These are phyloP conservation scores for Panus rudis DNA, from an alignment of 768 basidiomycete species.

Conservation along the genomic window DNA sequence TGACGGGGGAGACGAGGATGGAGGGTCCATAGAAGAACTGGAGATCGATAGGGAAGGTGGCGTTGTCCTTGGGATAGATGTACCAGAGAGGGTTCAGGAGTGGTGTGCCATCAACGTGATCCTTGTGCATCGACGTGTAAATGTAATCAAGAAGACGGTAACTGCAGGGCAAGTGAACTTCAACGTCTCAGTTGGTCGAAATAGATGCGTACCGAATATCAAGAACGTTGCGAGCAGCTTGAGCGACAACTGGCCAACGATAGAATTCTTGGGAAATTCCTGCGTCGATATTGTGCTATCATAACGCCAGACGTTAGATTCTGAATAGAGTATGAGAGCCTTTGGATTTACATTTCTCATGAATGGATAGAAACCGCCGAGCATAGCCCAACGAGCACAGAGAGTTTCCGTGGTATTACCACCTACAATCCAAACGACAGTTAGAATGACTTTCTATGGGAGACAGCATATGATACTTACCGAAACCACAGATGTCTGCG, in stretches of 20 bases:
- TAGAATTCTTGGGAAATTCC: slow-evolving; percentile 63
- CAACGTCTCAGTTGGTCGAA: not conserved
- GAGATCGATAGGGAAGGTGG: slow-evolving; percentile 53
- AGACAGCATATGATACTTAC: slow-evolving; percentile 28
- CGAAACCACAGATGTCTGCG: slow-evolving; percentile 65
- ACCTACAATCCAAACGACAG: slow-evolving; percentile 26
- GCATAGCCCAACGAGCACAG: slow-evolving; percentile 70
- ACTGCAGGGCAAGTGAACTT: slow-evolving; percentile 22
- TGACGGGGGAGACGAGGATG: slow-evolving; percentile 64
- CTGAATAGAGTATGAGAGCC: slow-evolving; percentile 9
- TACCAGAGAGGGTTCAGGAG: slow-evolving; percentile 60
- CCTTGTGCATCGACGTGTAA: slow-evolving; percentile 63
- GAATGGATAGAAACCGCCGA: slow-evolving; percentile 76
- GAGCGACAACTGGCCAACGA: slow-evolving; percentile 48
- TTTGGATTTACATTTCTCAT: slow-evolving; percentile 65
- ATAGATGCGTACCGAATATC: slow-evolving; percentile 44
- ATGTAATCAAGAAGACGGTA: slow-evolving; percentile 67
- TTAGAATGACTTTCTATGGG: too few relatives aligned
- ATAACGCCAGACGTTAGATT: not conserved
- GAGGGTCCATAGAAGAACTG: slow-evolving; percentile 68
- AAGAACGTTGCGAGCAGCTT: slow-evolving; percentile 53
- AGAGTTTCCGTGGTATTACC: slow-evolving; percentile 60
- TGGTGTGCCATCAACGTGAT: slow-evolving; percentile 52
- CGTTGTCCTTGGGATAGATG: slow-evolving; percentile 56
- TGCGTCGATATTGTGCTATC: slow-evolving; percentile 47